Conservation (phyloP, 768 basidiomycete species). For the Trametes maxima region DNA sequence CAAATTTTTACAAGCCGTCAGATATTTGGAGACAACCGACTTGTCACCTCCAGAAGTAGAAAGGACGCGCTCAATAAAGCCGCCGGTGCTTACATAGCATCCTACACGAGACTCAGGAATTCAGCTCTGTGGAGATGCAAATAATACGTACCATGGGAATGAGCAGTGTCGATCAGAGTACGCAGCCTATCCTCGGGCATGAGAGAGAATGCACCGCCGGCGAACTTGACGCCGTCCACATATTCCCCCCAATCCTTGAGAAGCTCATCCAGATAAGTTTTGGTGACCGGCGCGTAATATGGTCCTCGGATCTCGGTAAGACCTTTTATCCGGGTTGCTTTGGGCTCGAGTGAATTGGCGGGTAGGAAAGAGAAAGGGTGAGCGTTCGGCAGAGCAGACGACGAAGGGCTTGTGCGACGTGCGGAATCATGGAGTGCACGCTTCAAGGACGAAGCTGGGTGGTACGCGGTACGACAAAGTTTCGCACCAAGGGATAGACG, state of each 20-base stretch:
- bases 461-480: too few relatives aligned
- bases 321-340: constrained; percentile 39
- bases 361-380: constrained; percentile 31
- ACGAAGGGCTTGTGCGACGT: too few relatives aligned
- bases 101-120: constrained; percentile 4
- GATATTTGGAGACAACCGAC: constrained; percentile 38
- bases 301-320: constrained; percentile 49
- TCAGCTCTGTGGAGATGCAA: too few relatives aligned
- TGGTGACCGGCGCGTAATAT: constrained; percentile 45
- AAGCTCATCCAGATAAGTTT: constrained; percentile 44
- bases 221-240: constrained; percentile 50
- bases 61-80: constrained; percentile 44
- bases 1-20: constrained; percentile 40
- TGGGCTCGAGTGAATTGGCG: constrained; percentile 35
- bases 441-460: too few relatives aligned
- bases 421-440: too few relatives aligned
- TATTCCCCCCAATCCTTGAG: constrained; percentile 45
- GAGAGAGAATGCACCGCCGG: constrained; percentile 45
- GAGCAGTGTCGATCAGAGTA: constrained; percentile 43
- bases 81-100: constrained; percentile 46
- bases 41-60: constrained; percentile 38
- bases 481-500: too few relatives aligned
- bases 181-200: constrained; percentile 44
- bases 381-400: neutral
- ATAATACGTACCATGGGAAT: constrained; percentile 36